These are phyloP conservation scores for Globisporangium megalacanthum DNA, from an alignment of 352 stramenopile genomes.

Conservation along the genomic window DNA sequence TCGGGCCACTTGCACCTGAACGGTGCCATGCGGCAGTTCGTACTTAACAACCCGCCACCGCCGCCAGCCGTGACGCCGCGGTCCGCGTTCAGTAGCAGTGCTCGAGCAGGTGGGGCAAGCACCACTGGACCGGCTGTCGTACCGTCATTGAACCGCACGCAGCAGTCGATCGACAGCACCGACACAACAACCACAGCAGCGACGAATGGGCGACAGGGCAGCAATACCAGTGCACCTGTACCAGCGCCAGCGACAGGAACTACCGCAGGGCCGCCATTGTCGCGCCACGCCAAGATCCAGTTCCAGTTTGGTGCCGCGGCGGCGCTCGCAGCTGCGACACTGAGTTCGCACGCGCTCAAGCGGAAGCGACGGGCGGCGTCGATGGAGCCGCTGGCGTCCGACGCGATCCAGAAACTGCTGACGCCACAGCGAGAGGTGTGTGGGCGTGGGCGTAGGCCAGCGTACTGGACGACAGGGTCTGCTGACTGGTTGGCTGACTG, in stretches of 20 bases:
- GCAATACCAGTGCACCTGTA: not conserved
- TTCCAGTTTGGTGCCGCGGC: slow-evolving; percentile 17
- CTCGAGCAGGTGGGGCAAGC: not conserved
- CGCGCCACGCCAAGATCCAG: slow-evolving; percentile 9
- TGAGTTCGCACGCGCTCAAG: slow-evolving; percentile 7
- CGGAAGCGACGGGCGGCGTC: slow-evolving; percentile 49
- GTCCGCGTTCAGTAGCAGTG: not conserved
- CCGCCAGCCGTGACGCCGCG: not conserved
- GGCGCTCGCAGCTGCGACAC: slow-evolving; percentile 14
- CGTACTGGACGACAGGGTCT: too few relatives aligned
- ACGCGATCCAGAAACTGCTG: slow-evolving; percentile 55
- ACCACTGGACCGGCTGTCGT: not conserved
- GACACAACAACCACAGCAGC: not conserved
- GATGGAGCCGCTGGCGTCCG: slow-evolving; percentile 66
- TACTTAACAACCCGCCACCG: slow-evolving; percentile 1
- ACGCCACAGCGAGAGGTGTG: slow-evolving; percentile 2
- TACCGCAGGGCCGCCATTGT: not conserved
- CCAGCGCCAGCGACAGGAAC: not conserved
- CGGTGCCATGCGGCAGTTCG: slow-evolving; percentile 15
- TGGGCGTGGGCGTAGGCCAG: not conserved
- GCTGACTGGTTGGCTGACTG: not conserved
- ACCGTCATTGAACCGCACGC: too few relatives aligned
- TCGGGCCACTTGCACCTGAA: slow-evolving; percentile 14
- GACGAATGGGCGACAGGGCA: not conserved
- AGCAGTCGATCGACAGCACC: not conserved